These are phyloP conservation scores for Wallacemonas collosoma DNA, from an alignment of 208 protist species.

Conservation along the genomic window DNA sequence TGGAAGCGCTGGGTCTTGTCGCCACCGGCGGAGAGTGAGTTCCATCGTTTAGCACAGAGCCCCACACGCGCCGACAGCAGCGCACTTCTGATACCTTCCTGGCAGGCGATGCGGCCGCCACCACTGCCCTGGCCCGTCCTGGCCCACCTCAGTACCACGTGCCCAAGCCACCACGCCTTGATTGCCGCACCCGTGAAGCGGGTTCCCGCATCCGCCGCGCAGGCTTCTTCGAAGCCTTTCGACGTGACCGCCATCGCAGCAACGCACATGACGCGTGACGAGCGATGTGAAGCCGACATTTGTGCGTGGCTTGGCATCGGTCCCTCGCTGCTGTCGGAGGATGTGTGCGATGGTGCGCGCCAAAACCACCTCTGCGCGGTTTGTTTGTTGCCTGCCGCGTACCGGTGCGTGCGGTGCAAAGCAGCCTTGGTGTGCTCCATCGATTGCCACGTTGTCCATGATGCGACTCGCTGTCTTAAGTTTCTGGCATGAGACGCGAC, in stretches of 20 bases:
- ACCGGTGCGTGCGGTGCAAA: constrained; percentile 70
- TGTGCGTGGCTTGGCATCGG: not conserved
- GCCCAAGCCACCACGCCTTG: constrained; percentile 35
- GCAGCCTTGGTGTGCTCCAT: constrained; percentile 75
- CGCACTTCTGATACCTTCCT: constrained; percentile 7
- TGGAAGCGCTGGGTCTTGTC: constrained; percentile 24
- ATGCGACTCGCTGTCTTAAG: constrained; percentile 81
- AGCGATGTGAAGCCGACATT: not conserved
- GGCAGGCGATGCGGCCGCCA: not conserved
- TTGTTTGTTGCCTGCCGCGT: constrained; percentile 66
- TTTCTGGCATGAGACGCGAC: constrained; percentile 49
- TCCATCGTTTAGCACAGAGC: constrained; percentile 7
- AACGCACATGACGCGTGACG: not conserved
- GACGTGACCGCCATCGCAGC: not conserved
- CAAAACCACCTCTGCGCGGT: constrained; percentile 71
- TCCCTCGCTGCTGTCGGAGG: not conserved
- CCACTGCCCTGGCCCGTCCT: constrained; percentile 25
- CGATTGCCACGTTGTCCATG: constrained; percentile 76
- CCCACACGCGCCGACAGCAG: not conserved
- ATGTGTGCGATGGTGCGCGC: constrained; percentile 2
- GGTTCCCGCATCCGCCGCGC: constrained; percentile 10
- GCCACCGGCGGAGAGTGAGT: not conserved
- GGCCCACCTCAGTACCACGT: constrained; percentile 19
- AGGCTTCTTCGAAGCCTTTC: constrained; percentile 22
- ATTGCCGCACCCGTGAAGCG: constrained; percentile 19